Evolutionary conservation across 2,329 filamentous ascomycete species (phyloP).

Genomic region (Gyromitra esculenta): DNA sequence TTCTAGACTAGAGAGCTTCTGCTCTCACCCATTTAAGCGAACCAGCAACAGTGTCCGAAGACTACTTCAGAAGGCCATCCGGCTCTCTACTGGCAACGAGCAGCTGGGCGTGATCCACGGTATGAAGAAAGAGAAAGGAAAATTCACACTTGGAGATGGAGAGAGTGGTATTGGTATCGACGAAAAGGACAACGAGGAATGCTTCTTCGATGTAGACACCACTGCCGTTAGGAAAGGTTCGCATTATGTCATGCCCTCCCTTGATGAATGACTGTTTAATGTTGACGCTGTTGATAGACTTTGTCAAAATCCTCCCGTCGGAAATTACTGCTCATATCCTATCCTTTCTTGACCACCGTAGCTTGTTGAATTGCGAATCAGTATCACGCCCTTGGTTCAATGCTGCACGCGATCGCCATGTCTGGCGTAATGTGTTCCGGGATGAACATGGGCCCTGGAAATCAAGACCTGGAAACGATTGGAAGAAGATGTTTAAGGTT

Average conservation of each 20-base stretch:
- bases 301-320: slow-evolving; percentile 66
- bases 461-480: slow-evolving; percentile 73
- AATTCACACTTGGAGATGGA: slow-evolving; percentile 53
- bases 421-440: slow-evolving; percentile 72
- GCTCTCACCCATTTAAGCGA: slow-evolving; percentile 50
- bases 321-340: slow-evolving; percentile 71
- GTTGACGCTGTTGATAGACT: slow-evolving; percentile 62
- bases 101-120: slow-evolving; percentile 45
- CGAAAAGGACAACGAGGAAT: slow-evolving; percentile 49
- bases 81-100: slow-evolving; percentile 47
- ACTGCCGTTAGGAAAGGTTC: slow-evolving; percentile 50
- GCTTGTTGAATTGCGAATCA: slow-evolving; percentile 67
- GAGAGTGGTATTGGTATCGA: slow-evolving; percentile 54
- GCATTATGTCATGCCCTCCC: slow-evolving; percentile 4
- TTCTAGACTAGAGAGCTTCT: slow-evolving; percentile 50
- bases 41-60: slow-evolving; percentile 52
- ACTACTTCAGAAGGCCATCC: slow-evolving; percentile 51
- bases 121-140: slow-evolving; percentile 50
- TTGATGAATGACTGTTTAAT: slow-evolving; percentile 13
- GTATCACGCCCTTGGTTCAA: slow-evolving; percentile 69
- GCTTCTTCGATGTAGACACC: slow-evolving; percentile 48
- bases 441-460: slow-evolving; percentile 69
- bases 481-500: slow-evolving; percentile 84
- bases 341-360: slow-evolving; percentile 68
- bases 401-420: slow-evolving; percentile 67